These are phyloP conservation scores for Sanghuangporus sanghuang DNA, from an alignment of 1,284 basidiomycete species.

Conservation along the genomic window DNA sequence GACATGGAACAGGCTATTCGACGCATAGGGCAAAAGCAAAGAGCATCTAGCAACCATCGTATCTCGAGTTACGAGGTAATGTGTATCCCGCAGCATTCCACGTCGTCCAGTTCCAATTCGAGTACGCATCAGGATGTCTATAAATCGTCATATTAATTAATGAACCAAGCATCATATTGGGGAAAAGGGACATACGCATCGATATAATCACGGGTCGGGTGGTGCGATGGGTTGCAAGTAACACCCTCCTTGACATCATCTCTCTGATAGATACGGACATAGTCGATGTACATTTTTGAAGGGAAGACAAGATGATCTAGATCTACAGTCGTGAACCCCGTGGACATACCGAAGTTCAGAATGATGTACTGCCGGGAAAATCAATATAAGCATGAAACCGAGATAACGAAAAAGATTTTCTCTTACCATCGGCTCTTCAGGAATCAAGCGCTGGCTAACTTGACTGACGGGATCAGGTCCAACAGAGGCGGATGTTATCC, in stretches of 20 bases:
- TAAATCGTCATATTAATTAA: background rate
- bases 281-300: constrained; percentile 67
- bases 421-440: constrained; percentile 75
- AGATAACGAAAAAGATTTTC: constrained; percentile 6
- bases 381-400: constrained; percentile 6
- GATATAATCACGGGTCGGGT: constrained; percentile 51
- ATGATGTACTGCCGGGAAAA: constrained; percentile 53
- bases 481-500: constrained; percentile 51
- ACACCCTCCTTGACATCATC: constrained; percentile 49
- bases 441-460: constrained; percentile 59
- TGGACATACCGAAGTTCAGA: constrained; percentile 69
- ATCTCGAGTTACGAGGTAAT: constrained; percentile 27
- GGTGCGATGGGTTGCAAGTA: constrained; percentile 56
- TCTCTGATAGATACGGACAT: constrained; percentile 74
- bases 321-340: constrained; percentile 64
- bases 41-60: constrained; percentile 24
- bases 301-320: constrained; percentile 66
- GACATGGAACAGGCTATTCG: background rate
- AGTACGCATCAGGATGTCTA: constrained; percentile 25
- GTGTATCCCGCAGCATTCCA: constrained; percentile 26
- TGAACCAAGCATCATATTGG: background rate
- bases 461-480: constrained; percentile 50
- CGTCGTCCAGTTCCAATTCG: constrained; percentile 27
- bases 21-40: background rate
- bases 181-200: constrained; percentile 26